Conservation (phyloP, 495 filamentous ascomycete species). For the Lasiosphaeria miniovina region DNA sequence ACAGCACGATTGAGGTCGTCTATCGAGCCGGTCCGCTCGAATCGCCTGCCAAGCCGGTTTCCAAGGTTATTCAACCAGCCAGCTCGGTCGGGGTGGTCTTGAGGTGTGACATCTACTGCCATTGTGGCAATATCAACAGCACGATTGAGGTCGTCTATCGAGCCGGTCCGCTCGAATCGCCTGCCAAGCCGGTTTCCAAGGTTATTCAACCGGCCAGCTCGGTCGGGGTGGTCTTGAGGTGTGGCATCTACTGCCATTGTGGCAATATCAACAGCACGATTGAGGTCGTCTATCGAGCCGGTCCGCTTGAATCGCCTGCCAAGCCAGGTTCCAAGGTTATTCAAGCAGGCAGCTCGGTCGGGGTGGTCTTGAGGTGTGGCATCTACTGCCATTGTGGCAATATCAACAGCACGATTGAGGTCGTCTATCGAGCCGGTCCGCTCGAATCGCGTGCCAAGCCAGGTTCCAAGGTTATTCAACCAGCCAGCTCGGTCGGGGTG, state of each 20-base stretch:
- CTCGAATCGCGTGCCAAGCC: background rate
- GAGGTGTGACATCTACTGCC: conserved; percentile 5
- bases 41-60: background rate
- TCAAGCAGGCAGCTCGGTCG: conserved; percentile 2
- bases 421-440: conserved; percentile 9
- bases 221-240: conserved; percentile 10
- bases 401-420: conserved; percentile 6
- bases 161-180: conserved; percentile 3
- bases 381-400: conserved; percentile 6
- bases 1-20: conserved; percentile 5
- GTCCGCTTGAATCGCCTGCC: background rate
- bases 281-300: conserved; percentile 4
- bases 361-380: conserved; percentile 10
- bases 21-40: conserved; percentile 2
- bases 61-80: background rate
- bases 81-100: conserved; percentile 10
- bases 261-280: conserved; percentile 4
- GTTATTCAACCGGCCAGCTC: conserved; percentile 4
- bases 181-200: background rate
- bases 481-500: conserved; percentile 1
- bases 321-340: conserved; percentile 4
- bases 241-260: conserved; percentile 6
- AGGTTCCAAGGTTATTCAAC: background rate
- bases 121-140: conserved; percentile 5
- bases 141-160: conserved; percentile 4